Evolutionary conservation across 495 filamentous ascomycete species (phyloP).

Genomic region (Coniosporium apollinis): DNA sequence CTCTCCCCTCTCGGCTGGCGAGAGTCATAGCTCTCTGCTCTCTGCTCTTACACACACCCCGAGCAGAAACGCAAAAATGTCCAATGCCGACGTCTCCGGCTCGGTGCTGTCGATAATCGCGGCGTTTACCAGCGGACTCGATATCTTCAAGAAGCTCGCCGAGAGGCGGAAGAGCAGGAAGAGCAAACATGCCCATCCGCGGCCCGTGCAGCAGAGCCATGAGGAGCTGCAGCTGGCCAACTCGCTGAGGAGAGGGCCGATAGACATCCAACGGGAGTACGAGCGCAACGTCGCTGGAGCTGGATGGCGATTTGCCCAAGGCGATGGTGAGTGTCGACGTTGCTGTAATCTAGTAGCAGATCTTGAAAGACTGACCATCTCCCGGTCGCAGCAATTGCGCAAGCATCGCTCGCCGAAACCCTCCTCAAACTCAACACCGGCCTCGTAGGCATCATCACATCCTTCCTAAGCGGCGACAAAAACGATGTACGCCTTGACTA

Average conservation of each 20-base stretch:
- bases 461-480: conserved; percentile 19
- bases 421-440: conserved; percentile 25
- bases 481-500: conserved; percentile 20
- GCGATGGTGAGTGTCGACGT: conserved; percentile 23
- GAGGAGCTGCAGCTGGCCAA: conserved; percentile 16
- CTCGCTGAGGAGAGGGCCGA: conserved; percentile 17
- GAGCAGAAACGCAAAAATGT: conserved; percentile 2
- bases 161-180: conserved; percentile 6
- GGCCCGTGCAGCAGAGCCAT: conserved; percentile 1
- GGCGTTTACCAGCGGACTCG: conserved; percentile 11
- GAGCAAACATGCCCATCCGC: conserved; percentile 5
- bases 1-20: too few species aligned
- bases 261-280: conserved; percentile 19
- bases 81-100: conserved; percentile 7
- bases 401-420: conserved; percentile 22
- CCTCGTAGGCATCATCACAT: conserved; percentile 24
- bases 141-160: conserved; percentile 13
- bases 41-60: too few species aligned
- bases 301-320: conserved; percentile 18
- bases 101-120: conserved; percentile 11
- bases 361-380: neutral
- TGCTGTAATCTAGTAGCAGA: too few species aligned
- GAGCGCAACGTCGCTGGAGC: conserved; percentile 10
- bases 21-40: neutral
- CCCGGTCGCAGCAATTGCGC: conserved; percentile 13